A percentile compares a stretch with the other conserved stretches of the same genome.
These are phyloP conservation scores for Coemansia sp. DNA, from an alignment of 192 early-diverging fungal genomes.

Conservation along the genomic window DNA sequence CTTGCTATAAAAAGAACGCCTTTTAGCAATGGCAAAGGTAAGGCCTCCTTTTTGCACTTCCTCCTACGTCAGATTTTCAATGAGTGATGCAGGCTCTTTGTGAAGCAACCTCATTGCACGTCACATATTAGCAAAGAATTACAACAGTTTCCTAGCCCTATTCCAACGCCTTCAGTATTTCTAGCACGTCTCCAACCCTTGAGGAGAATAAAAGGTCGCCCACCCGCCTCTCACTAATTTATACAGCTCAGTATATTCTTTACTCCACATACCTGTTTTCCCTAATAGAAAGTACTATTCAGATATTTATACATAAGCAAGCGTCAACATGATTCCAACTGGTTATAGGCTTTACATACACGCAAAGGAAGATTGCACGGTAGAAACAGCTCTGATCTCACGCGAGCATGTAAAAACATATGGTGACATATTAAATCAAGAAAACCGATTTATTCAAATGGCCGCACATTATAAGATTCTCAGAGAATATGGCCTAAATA, in stretches of 20 bases:
- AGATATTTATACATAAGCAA: neutral
- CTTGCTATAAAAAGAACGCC: neutral
- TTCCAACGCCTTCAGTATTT: no score
- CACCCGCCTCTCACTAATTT: neutral
- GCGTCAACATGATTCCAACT: neutral
- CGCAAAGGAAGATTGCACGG: neutral
- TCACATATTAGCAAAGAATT: neutral
- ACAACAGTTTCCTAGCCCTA: no score
- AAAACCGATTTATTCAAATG: neutral
- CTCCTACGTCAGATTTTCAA: neutral
- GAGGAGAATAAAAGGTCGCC: neutral
- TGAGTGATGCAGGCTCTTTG: neutral
- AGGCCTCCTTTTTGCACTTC: neutral
- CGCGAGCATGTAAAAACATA: neutral
- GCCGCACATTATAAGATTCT: neutral
- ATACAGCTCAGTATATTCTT: neutral
- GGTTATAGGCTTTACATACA: neutral
- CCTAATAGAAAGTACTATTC: no score
- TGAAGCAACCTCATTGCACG: neutral
- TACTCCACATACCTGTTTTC: neutral
- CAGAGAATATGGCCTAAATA: neutral
- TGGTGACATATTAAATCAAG: no score
- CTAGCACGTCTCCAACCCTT: no score
- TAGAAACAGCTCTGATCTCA: neutral
- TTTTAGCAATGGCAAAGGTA: neutral